Evolutionary conservation across 108 stramenopile species (phyloP).

Genomic region (Pelagomonas calceolata): DNA sequence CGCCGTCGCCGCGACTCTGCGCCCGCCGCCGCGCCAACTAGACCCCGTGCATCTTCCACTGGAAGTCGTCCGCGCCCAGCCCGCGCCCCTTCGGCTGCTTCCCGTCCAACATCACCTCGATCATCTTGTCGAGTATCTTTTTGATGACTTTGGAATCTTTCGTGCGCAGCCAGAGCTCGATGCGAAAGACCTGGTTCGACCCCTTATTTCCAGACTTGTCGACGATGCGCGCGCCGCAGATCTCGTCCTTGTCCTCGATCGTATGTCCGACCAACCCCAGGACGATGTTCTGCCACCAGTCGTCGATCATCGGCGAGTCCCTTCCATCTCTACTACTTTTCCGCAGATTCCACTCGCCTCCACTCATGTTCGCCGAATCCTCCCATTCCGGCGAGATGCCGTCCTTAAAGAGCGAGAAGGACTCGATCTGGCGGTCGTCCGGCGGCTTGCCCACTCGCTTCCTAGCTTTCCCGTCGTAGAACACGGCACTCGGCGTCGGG

Average conservation of each 20-base stretch:
- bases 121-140: slow-evolving; percentile 26
- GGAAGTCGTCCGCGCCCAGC: neutral
- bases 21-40: too few species aligned
- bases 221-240: slow-evolving; percentile 80
- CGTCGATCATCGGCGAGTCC: slow-evolving; percentile 60
- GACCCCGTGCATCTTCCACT: neutral
- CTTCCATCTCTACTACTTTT: slow-evolving; percentile 26
- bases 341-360: slow-evolving; percentile 78
- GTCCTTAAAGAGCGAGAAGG: slow-evolving; percentile 82
- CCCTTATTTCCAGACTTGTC: slow-evolving; percentile 52
- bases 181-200: slow-evolving; percentile 54
- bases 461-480: slow-evolving; percentile 67
- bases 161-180: slow-evolving; percentile 75
- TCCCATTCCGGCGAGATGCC: slow-evolving; percentile 91
- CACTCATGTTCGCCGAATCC: slow-evolving; percentile 67
- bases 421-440: slow-evolving; percentile 60
- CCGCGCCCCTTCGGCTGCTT: too few species aligned
- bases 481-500: slow-evolving; percentile 63
- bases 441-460: slow-evolving; percentile 53
- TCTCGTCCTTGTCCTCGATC: slow-evolving; percentile 50
- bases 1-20: too few species aligned
- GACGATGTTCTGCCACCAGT: slow-evolving; percentile 78
- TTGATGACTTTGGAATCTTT: slow-evolving; percentile 50
- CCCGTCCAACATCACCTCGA: neutral
- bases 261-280: slow-evolving; percentile 73